Conservation (phyloP, 805 yeast species). For the Wickerhamiella australiensis region DNA sequence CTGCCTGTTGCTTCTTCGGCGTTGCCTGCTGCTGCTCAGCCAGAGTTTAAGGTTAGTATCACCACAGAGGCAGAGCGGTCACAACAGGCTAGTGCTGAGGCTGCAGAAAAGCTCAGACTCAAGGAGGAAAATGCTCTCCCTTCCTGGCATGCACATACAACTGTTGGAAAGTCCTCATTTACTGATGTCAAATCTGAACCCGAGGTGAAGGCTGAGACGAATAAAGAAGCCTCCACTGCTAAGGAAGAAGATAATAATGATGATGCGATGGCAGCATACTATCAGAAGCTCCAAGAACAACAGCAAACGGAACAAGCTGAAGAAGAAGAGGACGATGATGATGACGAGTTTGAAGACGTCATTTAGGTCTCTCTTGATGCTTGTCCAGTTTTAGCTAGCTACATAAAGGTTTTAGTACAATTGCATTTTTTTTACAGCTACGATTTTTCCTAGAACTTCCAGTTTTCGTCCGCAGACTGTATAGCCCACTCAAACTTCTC, state of each 20-base stretch:
- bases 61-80: conserved; percentile 76
- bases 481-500: conserved; percentile 96
- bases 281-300: conserved; percentile 20
- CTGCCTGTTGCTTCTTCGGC: conserved; percentile 20
- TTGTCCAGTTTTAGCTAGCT: too few species aligned
- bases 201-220: conserved; percentile 2
- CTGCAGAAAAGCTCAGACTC: conserved; percentile 53
- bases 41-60: conserved; percentile 81
- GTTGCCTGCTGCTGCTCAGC: conserved; percentile 37
- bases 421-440: background rate
- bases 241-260: conserved; percentile 14
- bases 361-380: background rate
- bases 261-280: conserved; percentile 23
- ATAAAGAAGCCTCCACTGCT: background rate
- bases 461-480: conserved; percentile 73
- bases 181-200: conserved; percentile 9
- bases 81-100: conserved; percentile 52
- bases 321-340: conserved; percentile 23
- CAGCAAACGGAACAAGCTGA: conserved; percentile 16
- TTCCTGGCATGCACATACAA: conserved; percentile 86
- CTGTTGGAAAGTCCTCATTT: conserved; percentile 46
- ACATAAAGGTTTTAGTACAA: background rate
- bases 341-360: conserved; percentile 23
- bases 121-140: conserved; percentile 91
- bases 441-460: conserved; percentile 50